Evolutionary conservation across 2,329 filamentous ascomycete species (phyloP).

Genomic region (Tolypocladium inflatum): DNA sequence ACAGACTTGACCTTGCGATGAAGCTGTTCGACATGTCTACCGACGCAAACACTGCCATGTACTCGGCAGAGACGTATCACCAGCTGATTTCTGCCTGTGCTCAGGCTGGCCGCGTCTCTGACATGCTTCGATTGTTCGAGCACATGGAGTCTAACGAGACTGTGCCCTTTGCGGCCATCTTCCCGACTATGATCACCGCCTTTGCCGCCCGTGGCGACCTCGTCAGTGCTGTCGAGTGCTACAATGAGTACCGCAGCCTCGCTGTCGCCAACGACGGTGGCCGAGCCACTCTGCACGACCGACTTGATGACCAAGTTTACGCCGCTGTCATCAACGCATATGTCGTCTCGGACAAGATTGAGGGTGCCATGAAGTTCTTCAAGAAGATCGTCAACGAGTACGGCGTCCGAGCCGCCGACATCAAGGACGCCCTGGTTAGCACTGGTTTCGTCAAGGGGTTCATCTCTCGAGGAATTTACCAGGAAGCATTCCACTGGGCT

Average conservation of each 20-base stretch:
- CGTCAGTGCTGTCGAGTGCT: conserved; percentile 82
- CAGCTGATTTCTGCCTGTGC: conserved; percentile 83
- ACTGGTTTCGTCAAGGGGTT: conserved; percentile 74
- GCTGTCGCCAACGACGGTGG: conserved; percentile 80
- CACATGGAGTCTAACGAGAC: conserved; percentile 79
- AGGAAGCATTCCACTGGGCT: conserved; percentile 66
- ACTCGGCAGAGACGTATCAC: conserved; percentile 76
- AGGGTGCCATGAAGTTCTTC: conserved; percentile 79
- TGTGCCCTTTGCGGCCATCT: conserved; percentile 69
- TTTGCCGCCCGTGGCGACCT: conserved; percentile 77
- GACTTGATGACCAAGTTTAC: conserved; percentile 78
- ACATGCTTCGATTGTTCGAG: conserved; percentile 85
- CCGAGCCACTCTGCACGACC: conserved; percentile 54
- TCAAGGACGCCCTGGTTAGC: conserved; percentile 63
- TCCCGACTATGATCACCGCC: conserved; percentile 90
- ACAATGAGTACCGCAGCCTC: conserved; percentile 85
- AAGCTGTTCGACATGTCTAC: conserved; percentile 76
- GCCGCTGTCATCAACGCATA: conserved; percentile 89
- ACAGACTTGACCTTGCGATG: conserved; percentile 75
- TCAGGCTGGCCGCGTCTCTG: conserved; percentile 65
- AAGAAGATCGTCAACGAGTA: conserved; percentile 62
- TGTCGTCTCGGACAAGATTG: conserved; percentile 66
- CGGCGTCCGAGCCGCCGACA: conserved; percentile 44
- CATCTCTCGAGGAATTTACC: conserved; percentile 58
- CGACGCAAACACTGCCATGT: conserved; percentile 49